Base-by-base conservation (phyloP, 495 filamentous ascomycete species). In the Mycothermus thermophilus region DNA sequence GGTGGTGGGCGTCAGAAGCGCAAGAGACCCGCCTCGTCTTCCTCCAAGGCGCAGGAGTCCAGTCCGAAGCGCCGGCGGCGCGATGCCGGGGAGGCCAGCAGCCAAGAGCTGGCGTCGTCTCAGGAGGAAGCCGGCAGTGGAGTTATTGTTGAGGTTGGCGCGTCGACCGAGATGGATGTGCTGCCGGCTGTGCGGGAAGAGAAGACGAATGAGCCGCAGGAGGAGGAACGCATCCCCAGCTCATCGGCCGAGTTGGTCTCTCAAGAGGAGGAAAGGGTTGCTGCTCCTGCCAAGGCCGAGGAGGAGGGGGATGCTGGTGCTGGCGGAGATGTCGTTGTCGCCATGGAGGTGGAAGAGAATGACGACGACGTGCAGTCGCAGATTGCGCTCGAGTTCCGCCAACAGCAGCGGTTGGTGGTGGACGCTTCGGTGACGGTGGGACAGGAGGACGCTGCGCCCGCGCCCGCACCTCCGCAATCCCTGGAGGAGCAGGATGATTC, bases 341-440 rank as follows among this genome's bases (percentile, higher is more conserved):
- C 17, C 3, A 42, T 47, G 37, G 49, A 48, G 0, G 13, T 44
- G 2, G 42, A 47, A 8, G 40, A 9, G 8, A 40, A 53, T 17
- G 39, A 52, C 29, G 34, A 25, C 2, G 49, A 52, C 22, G 44
- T 50, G 34, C 44, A 53, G 34, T 49, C 42, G 3, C 51, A 55
- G 30, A 46, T 52, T 32, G 49, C 37, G 11, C 40, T 48, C 4
- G 51, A 57, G 26, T 38, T n/a, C n/a, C n/a, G n/a, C n/a, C n/a
- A n/a, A n/a, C n/a, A n/a, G n/a, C n/a, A n/a, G n/a, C n/a, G n/a
- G n/a, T n/a, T n/a, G n/a, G n/a, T n/a, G n/a, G n/a, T n/a, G n/a
- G n/a, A n/a, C n/a, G n/a, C n/a, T n/a, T n/a, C n/a, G n/a, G n/a
- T n/a, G n/a, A n/a, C n/a, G n/a, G n/a, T n/a, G n/a, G n/a, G n/a